These are phyloP conservation scores for Pseudocercospora cruenta DNA, from an alignment of 2,329 filamentous ascomycete species.

Conservation along the genomic window DNA sequence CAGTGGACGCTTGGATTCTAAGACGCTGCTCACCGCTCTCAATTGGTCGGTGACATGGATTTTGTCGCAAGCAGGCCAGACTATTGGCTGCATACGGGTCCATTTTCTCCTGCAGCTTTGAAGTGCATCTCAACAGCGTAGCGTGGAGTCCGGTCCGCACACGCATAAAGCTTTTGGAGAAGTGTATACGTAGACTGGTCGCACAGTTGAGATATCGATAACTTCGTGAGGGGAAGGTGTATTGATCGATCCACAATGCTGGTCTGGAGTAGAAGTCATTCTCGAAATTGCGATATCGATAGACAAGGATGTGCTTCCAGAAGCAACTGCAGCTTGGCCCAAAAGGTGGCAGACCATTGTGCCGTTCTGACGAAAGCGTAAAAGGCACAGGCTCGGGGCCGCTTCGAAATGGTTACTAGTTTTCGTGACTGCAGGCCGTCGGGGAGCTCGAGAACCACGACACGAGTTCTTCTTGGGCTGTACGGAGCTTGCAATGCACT, in stretches of 20 bases:
- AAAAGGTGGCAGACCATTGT: not conserved
- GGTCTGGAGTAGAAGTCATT: not conserved
- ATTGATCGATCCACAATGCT: not conserved
- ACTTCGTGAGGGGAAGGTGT: too few relatives aligned
- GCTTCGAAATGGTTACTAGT: not conserved
- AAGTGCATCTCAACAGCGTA: not conserved
- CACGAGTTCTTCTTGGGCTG: not conserved
- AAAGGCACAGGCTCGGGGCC: constrained; percentile 2
- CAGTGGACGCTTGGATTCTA: not conserved
- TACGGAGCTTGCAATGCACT: not conserved
- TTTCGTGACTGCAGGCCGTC: not conserved
- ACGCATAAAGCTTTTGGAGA: not conserved
- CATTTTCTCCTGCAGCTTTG: not conserved
- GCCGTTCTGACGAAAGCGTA: not conserved
- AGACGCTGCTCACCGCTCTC: not conserved
- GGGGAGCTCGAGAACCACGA: not conserved
- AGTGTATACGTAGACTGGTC: not conserved
- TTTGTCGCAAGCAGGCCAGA: not conserved
- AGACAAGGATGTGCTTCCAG: not conserved
- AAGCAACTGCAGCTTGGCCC: not conserved
- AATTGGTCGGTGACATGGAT: constrained; percentile 1
- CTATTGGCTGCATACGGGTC: not conserved
- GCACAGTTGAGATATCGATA: not conserved
- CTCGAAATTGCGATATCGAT: not conserved
- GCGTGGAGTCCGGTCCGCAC: not conserved